These are phyloP conservation scores for Talaromyces borbonicus DNA, from an alignment of 495 filamentous ascomycete genomes.

Conservation along the genomic window DNA sequence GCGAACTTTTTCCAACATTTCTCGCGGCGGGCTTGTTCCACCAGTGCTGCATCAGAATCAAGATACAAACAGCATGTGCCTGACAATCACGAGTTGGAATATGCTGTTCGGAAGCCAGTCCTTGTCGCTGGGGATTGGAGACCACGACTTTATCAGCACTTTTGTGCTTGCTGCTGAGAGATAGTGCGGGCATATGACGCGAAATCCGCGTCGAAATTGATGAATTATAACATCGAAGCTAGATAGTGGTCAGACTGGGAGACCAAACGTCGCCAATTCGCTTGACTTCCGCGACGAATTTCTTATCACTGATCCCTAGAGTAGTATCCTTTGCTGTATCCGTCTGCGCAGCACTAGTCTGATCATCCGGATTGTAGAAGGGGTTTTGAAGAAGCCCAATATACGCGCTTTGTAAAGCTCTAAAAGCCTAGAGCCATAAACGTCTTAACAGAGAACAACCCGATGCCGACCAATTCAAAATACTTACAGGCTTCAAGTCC, in stretches of 20 bases:
- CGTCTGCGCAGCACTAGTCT: slow-evolving; percentile 40
- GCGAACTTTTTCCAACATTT: no score
- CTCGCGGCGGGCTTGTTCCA: no score
- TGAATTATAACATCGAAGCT: slow-evolving; percentile 7
- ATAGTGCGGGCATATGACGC: no score
- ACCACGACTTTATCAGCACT: no score
- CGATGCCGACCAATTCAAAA: background rate
- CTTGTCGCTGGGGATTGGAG: no score
- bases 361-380: slow-evolving; percentile 86
- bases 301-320: slow-evolving; percentile 66
- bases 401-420: slow-evolving; percentile 83
- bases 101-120: no score
- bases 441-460: slow-evolving; percentile 6
- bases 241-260: slow-evolving; percentile 41
- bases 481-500: slow-evolving; percentile 67
- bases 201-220: no score
- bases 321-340: slow-evolving; percentile 21
- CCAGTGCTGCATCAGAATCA: no score
- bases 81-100: no score
- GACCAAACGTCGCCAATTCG: slow-evolving; percentile 65
- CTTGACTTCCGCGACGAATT: slow-evolving; percentile 73
- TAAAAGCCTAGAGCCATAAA: slow-evolving; percentile 55
- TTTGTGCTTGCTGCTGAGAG: no score
- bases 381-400: slow-evolving; percentile 85
- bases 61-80: no score